Base-by-base conservation (phyloP, 1,284 basidiomycete species). In the Ceratobasidium sp. region DNA sequence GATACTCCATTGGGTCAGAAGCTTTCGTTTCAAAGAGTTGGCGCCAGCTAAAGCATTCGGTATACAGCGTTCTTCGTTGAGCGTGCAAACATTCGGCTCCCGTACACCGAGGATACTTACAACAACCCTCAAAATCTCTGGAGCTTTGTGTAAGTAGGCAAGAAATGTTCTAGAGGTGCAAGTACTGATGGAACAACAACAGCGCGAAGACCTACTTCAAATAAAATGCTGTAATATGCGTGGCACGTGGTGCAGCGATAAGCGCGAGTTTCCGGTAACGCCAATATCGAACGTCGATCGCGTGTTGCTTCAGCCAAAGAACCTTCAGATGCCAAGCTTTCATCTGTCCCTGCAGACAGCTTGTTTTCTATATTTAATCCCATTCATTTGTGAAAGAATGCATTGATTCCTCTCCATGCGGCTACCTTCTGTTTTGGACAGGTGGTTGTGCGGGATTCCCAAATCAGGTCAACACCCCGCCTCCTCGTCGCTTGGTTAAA, bases 81-180 rank as follows among this genome's bases (percentile, higher is more conserved):
- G 20, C 68, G 68, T 27, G 68, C 68, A 23, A 70, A 70, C 35
- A 59, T 70, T 33, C 50, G 68, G 16, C 68, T 78, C 23, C 38
- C 77, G 5, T 78, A 79, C 54, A 78, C 79, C n/a, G 35, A 65
- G 18, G 70, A 78, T 35, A 78, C 78, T 14, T 78, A 77, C 52
- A 79, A 78, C 50, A 73, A 62, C 14, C 79, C 79, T n/a, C 78
- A 78, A 65, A 73, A 67, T 12, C 33, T 79, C 38, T 79, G 79
- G 79, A 76, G 20, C 23, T 78, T 65, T 38, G 74, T 73, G 68
- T 70, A 20, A 27, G 66, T 35, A 18, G 12, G 27, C 8, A 46
- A 20, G 18, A 20, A 27, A 65, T 10, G 23, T 7, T 4, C 38
- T 7, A 46, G n/a, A 3, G 35, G 16, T 20, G 48, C 33, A 23